Percentiles rank a stretch among this genome's conserved stretches.
Conservation (phyloP, 345 rosid species). For the Bruguiera sexangula region DNA sequence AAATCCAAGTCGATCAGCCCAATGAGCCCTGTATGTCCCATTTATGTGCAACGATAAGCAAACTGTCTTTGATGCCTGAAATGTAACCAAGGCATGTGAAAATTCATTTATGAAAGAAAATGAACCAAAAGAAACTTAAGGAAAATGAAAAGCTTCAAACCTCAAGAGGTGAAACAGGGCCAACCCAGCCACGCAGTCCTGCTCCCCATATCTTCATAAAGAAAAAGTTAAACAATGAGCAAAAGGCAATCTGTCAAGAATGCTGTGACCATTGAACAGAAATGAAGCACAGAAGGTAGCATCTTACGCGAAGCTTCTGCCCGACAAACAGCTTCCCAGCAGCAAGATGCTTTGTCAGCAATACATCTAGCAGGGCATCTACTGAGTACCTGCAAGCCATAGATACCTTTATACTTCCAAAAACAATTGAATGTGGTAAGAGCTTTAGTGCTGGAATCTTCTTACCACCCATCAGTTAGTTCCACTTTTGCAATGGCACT, state of each 20-base stretch:
- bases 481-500: constrained; percentile 53
- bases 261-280: constrained; percentile 6
- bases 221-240: constrained; percentile 27
- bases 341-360: constrained; percentile 56
- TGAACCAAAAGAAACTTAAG: constrained; percentile 11
- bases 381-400: constrained; percentile 65
- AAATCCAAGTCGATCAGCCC: constrained; percentile 90
- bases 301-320: constrained; percentile 82
- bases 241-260: constrained; percentile 11
- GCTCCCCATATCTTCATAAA: constrained; percentile 81
- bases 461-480: constrained; percentile 95
- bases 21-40: constrained; percentile 93
- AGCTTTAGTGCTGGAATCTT: constrained; percentile 18
- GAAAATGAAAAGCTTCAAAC: constrained; percentile 36
- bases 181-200: constrained; percentile 71
- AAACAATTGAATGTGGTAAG: neutral
- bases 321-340: constrained; percentile 78
- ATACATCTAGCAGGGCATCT: constrained; percentile 62
- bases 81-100: constrained; percentile 24
- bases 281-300: constrained; percentile 9
- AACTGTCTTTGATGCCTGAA: constrained; percentile 60
- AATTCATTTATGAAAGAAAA: constrained; percentile 16
- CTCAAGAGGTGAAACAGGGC: constrained; percentile 91
- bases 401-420: constrained; percentile 21
- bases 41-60: constrained; percentile 67